Conservation (phyloP, 495 filamentous ascomycete species). For the Neurospora pannonica region DNA sequence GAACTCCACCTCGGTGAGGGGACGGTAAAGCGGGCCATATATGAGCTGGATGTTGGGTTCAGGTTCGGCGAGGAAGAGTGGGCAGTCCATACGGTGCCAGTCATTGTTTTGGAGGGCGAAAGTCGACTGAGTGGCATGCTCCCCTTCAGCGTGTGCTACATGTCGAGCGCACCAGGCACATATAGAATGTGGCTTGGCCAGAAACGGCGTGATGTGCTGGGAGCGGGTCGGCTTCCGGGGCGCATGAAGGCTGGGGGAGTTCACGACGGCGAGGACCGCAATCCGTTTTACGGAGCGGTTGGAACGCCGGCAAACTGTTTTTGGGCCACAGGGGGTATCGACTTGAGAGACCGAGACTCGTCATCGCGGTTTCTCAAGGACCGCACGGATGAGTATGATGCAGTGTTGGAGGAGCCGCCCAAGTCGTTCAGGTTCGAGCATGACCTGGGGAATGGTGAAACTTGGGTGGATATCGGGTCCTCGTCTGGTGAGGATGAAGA, state of each 20-base stretch:
- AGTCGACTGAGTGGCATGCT: constrained; percentile 33
- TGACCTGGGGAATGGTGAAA: not conserved
- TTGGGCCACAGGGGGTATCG: not conserved
- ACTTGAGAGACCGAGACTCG: constrained; percentile 1
- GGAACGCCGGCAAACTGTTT: not conserved
- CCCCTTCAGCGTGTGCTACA: constrained; percentile 33
- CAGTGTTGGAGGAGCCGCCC: not conserved
- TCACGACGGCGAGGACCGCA: not conserved
- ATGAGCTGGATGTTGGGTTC: constrained; percentile 33
- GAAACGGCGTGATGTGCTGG: constrained; percentile 35
- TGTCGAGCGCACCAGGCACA: constrained; percentile 29
- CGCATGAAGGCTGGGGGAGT: constrained; percentile 7
- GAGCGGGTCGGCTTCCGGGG: constrained; percentile 30
- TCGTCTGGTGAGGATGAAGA: not conserved
- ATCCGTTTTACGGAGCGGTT: constrained; percentile 9
- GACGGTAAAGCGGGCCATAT: constrained; percentile 13
- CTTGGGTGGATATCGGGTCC: not conserved
- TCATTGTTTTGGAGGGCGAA: constrained; percentile 14
- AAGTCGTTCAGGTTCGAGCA: constrained; percentile 14
- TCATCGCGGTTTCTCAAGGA: constrained; percentile 3
- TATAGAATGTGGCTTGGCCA: constrained; percentile 31
- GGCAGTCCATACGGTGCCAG: constrained; percentile 13
- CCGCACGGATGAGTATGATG: not conserved
- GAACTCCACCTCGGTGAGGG: constrained; percentile 12
- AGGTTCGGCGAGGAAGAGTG: constrained; percentile 7